phyloP scores from a whole-genome alignment of 306 rosid genomes.

The Neltuma alba region DNA sequence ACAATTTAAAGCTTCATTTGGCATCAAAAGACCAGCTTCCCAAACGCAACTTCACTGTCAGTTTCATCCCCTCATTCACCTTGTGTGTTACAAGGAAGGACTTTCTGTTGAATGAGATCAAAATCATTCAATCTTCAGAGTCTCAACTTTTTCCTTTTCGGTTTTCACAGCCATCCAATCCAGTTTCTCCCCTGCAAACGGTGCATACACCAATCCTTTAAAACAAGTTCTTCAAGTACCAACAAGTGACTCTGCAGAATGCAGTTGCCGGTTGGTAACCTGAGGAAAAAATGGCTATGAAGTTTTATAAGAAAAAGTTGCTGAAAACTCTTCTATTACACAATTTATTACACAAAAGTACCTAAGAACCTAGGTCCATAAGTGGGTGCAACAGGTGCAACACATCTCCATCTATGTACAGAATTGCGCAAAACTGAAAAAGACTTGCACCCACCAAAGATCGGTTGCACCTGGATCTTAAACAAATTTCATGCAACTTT shows the following conservation, averaged over 20 bases:
- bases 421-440: too few species aligned
- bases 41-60: neutral
- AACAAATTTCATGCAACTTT: too few species aligned
- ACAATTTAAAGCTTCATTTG: neutral
- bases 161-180: slow-evolving; percentile 8
- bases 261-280: too few species aligned
- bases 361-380: too few species aligned
- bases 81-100: neutral
- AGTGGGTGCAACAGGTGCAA: too few species aligned
- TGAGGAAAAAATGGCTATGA: neutral
- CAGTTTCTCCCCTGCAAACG: slow-evolving; percentile 1
- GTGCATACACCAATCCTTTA: too few species aligned
- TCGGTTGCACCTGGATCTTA: too few species aligned
- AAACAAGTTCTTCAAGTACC: slow-evolving; percentile 19
- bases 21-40: neutral
- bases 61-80: neutral
- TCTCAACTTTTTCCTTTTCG: neutral
- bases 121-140: neutral
- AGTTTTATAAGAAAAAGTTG: too few species aligned
- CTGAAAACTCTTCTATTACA: too few species aligned
- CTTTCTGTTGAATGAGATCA: neutral
- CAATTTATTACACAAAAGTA: too few species aligned
- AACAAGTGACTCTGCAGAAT: neutral
- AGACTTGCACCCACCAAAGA: too few species aligned
- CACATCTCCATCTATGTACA: too few species aligned